Conservation (phyloP, 192 early-diverging fungal genomes). For the Linnemannia schmuckeri region DNA sequence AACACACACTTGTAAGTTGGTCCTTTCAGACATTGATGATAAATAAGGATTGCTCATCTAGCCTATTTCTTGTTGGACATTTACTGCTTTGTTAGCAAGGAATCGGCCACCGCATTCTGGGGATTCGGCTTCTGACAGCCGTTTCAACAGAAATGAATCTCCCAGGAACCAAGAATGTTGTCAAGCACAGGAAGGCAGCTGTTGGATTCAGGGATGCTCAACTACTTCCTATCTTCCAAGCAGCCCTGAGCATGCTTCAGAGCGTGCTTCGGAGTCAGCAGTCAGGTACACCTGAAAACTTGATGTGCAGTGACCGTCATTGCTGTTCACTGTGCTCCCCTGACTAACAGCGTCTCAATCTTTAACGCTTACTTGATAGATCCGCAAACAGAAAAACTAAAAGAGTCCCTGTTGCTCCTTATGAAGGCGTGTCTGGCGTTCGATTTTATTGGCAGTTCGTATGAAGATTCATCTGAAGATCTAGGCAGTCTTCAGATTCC, state of each 20-base stretch:
- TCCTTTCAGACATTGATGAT: neutral
- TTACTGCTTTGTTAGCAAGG: constrained; percentile 8
- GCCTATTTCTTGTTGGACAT: neutral
- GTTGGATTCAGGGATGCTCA: constrained; percentile 51
- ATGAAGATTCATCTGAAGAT: constrained; percentile 47
- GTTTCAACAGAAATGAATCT: constrained; percentile 43
- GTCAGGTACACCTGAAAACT: constrained; percentile 1
- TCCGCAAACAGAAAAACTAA: constrained; percentile 17
- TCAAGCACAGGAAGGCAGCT: constrained; percentile 38
- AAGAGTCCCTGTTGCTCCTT: constrained; percentile 23
- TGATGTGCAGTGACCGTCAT: neutral
- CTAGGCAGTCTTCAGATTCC: constrained; percentile 42
- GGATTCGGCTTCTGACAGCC: constrained; percentile 21
- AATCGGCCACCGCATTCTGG: constrained; percentile 25
- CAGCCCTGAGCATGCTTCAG: constrained; percentile 25
- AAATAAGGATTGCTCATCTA: neutral
- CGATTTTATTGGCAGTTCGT: constrained; percentile 46
- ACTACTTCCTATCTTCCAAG: constrained; percentile 41
- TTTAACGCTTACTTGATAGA: constrained; percentile 7
- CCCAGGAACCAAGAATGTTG: constrained; percentile 19
- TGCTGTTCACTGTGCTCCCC: neutral
- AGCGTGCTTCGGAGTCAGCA: constrained; percentile 27
- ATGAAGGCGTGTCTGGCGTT: constrained; percentile 42
- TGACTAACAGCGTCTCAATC: neutral
- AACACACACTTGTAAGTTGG: too few species aligned